A percentile compares a stretch with the other conserved stretches of the same genome.
phyloP scores from a whole-genome alignment of 139 green algal genomes.

The Tetraselmis chui region DNA sequence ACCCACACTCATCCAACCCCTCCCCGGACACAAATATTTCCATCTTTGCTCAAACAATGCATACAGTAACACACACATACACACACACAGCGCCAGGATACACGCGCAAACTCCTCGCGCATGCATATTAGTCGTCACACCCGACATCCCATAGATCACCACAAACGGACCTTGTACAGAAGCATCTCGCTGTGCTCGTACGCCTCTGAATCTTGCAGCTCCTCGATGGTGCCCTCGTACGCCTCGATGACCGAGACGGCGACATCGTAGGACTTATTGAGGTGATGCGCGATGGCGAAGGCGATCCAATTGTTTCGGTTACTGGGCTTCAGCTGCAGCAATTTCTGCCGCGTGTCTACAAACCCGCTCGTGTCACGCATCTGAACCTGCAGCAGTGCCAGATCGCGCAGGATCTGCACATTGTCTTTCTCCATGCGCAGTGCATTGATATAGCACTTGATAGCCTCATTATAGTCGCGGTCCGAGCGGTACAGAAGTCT shows the following conservation, averaged over 20 bases:
- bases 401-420: constrained; percentile 83
- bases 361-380: constrained; percentile 87
- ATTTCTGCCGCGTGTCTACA: constrained; percentile 76
- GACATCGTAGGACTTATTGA: constrained; percentile 70
- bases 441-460: constrained; percentile 98
- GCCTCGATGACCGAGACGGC: constrained; percentile 47
- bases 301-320: constrained; percentile 86
- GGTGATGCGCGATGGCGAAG: constrained; percentile 86
- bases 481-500: constrained; percentile 90
- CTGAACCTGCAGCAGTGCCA: constrained; percentile 87
- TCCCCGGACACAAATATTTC: no score
- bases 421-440: constrained; percentile 91
- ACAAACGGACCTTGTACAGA: constrained; percentile 90
- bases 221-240: constrained; percentile 38
- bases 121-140: no score
- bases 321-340: constrained; percentile 74
- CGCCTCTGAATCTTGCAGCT: constrained; percentile 50
- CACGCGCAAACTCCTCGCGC: no score
- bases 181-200: constrained; percentile 96
- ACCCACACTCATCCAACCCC: no score
- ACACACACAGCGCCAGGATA: no score
- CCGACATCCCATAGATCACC: no score
- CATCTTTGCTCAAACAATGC: no score
- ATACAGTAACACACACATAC: no score
- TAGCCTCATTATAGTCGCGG: constrained; percentile 91